Evolutionary conservation across 805 yeast species (phyloP).

Genomic region (Debaryomyces hansenii): DNA sequence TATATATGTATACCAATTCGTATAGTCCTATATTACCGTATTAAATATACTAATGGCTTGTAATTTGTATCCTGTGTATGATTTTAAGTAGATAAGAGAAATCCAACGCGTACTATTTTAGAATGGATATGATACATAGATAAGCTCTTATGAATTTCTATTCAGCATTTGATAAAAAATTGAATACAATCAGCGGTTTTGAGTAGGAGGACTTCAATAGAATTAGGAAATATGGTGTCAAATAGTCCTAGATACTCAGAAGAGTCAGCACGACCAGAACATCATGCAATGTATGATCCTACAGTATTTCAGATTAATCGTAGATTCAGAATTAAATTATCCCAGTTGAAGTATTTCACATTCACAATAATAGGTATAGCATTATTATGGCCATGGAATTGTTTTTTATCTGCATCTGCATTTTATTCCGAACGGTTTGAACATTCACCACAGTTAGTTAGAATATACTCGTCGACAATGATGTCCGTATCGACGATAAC

Average conservation of each 20-base stretch:
- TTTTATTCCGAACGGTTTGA: conserved; percentile 68
- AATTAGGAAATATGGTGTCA: conserved; percentile 2
- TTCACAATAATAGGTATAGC: conserved; percentile 74
- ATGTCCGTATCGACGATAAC: conserved; percentile 82
- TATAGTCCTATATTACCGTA: too few relatives aligned
- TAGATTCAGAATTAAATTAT: conserved; percentile 15
- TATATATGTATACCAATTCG: background rate
- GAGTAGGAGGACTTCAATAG: background rate
- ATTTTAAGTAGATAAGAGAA: too few relatives aligned
- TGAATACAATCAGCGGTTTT: background rate
- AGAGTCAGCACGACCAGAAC: background rate
- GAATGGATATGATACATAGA: too few relatives aligned
- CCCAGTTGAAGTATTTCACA: conserved; percentile 50
- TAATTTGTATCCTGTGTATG: background rate
- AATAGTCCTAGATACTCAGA: background rate
- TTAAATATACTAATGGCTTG: background rate
- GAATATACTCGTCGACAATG: conserved; percentile 75
- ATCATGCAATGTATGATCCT: conserved; percentile 14
- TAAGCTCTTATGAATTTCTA: too few relatives aligned
- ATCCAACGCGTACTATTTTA: too few relatives aligned
- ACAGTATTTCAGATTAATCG: conserved; percentile 12
- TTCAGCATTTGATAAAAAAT: background rate
- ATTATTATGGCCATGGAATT: conserved; percentile 95
- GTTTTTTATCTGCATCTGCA: conserved; percentile 81
- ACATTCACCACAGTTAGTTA: conserved; percentile 49